phyloP scores from a whole-genome alignment of 2,329 filamentous ascomycete genomes.

The Zarea fungicola region DNA sequence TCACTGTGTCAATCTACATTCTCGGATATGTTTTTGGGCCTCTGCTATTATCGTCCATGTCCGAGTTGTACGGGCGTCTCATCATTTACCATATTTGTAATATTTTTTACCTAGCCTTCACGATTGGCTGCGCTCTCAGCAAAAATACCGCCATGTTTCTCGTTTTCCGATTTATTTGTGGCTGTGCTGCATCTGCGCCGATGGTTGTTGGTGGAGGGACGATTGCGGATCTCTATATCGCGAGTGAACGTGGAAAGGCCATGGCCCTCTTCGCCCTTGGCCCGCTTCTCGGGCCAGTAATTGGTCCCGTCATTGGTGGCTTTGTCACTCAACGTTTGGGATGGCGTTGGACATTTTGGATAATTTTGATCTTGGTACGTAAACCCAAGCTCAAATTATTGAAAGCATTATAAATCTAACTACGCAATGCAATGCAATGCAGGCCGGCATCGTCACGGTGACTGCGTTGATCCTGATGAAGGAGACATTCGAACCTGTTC shows the following conservation, averaged over 20 bases:
- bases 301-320: constrained; percentile 33
- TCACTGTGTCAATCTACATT: constrained; percentile 40
- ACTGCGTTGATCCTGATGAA: constrained; percentile 19
- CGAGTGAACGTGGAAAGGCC: constrained; percentile 53
- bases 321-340: constrained; percentile 41
- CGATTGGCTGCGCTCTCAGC: constrained; percentile 32
- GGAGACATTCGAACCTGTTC: constrained; percentile 26
- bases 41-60: constrained; percentile 55
- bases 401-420: too few relatives aligned
- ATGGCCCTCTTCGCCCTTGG: constrained; percentile 59
- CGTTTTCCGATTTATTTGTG: constrained; percentile 55
- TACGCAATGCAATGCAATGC: background rate
- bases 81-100: constrained; percentile 27
- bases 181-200: constrained; percentile 54
- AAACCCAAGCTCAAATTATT: too few relatives aligned
- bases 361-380: constrained; percentile 38
- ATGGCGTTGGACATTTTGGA: constrained; percentile 47
- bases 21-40: constrained; percentile 51
- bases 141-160: constrained; percentile 58
- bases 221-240: constrained; percentile 54
- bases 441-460: background rate
- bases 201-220: constrained; percentile 62
- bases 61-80: constrained; percentile 53
- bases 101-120: constrained; percentile 50
- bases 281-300: constrained; percentile 51